Evolutionary conservation across 768 basidiomycete species (phyloP).

Genomic region (Russula griseocarnosa): DNA sequence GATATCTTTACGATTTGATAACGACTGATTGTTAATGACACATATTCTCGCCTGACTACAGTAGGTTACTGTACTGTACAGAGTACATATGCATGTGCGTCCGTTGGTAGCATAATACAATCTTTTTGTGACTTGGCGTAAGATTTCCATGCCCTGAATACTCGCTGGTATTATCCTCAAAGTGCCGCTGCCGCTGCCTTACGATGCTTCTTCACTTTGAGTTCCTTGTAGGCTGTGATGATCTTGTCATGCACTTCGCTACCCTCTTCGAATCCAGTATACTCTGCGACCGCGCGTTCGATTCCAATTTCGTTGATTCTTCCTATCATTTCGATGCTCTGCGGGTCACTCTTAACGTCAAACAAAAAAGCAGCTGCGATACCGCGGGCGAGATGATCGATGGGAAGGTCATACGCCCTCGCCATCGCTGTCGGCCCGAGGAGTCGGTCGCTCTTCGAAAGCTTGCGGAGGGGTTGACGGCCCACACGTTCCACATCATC

Average conservation of each 20-base stretch:
- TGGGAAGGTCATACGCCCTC: constrained; percentile 33
- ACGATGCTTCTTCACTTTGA: constrained; percentile 15
- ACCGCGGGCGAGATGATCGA: constrained; percentile 35
- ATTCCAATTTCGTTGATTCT: constrained; percentile 33
- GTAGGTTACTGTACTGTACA: neutral
- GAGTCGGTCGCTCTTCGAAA: constrained; percentile 37
- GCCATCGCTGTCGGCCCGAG: constrained; percentile 40
- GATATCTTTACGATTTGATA: constrained; percentile 22
- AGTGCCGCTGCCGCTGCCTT: neutral
- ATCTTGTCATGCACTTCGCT: constrained; percentile 30
- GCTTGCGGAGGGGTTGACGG: constrained; percentile 41
- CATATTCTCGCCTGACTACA: neutral
- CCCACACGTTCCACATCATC: constrained; percentile 40
- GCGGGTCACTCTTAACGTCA: constrained; percentile 36
- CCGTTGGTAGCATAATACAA: neutral
- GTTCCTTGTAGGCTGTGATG: constrained; percentile 28
- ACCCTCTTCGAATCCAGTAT: constrained; percentile 33
- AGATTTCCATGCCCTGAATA: too few species aligned
- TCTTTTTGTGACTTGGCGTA: neutral
- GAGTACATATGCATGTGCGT: neutral
- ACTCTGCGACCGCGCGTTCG: constrained; percentile 32
- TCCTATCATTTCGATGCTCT: constrained; percentile 35
- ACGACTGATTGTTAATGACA: constrained; percentile 12
- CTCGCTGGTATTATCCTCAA: neutral
- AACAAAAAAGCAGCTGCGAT: constrained; percentile 39